Evolutionary conservation across 345 rosid species (phyloP).

Genomic region (Pistacia atlantica): DNA sequence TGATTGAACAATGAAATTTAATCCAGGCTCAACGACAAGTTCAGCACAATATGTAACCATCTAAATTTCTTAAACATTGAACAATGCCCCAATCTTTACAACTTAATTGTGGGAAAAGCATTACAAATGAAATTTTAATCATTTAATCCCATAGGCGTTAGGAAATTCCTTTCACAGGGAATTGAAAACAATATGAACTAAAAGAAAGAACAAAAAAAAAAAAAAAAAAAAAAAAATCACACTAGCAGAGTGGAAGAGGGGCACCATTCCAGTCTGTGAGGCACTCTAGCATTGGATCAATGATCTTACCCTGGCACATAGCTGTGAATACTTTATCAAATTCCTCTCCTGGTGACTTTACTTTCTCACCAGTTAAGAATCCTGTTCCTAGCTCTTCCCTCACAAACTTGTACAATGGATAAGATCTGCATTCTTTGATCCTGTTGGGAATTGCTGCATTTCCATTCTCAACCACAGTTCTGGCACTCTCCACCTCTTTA

Average conservation of each 20-base stretch:
- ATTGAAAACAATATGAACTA: neutral
- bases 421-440: slow-evolving; percentile 73
- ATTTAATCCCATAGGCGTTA: too few relatives aligned
- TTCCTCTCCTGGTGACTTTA: slow-evolving; percentile 69
- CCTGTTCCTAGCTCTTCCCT: slow-evolving; percentile 57
- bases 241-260: slow-evolving; percentile 45
- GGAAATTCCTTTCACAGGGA: neutral
- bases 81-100: too few relatives aligned
- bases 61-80: too few relatives aligned
- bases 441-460: slow-evolving; percentile 49
- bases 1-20: too few relatives aligned
- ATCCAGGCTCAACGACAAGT: too few relatives aligned
- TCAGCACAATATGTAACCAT: too few relatives aligned
- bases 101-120: neutral
- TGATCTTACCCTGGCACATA: slow-evolving; percentile 67
- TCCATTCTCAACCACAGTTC: slow-evolving; percentile 49
- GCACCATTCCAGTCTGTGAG: slow-evolving; percentile 75
- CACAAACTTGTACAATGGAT: slow-evolving; percentile 68
- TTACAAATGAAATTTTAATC: too few relatives aligned
- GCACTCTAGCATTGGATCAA: slow-evolving; percentile 67
- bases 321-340: slow-evolving; percentile 73
- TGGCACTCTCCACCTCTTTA: slow-evolving; percentile 58
- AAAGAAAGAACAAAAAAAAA: neutral
- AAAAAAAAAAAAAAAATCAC: neutral
- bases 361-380: slow-evolving; percentile 60